Evolutionary conservation across 2,329 filamentous ascomycete species (phyloP), one percentile per base, ranked within the genome.

Genomic region (Elsinoe arachidis): DNA sequence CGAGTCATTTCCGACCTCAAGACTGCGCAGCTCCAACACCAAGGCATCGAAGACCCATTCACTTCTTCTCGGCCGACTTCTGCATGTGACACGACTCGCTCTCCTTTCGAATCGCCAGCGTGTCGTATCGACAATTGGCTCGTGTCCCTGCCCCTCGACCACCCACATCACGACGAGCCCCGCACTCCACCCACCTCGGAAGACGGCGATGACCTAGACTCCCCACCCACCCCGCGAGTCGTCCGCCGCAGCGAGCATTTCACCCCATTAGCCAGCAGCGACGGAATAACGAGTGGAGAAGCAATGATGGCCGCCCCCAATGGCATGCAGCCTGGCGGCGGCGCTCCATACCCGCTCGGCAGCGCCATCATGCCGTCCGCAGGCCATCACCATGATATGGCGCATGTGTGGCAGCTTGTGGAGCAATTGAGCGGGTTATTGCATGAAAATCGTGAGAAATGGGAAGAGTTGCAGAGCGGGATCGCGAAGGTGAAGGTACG

Each of bases 371-470:
- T 70, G 64, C 68, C 69, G 2, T 64, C 67, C 14, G 69, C 69
- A 12, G 69, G 69, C n/a, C 68, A 72, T 59, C 68, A 69, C 60
- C 64, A 64, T 59, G 69, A 72, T 54, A 70, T 72, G 69, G 68
- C 69, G 58, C 67, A 65, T 12, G 62, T 72, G 53, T 69, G 69
- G 68, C 61, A 66, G 52, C 64, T 69, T 44, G 68, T 72, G 63
- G 69, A 72, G 57, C 61, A 61, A 17, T 59, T 72, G 56, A 66
- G 65, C 17, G 65, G 64, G 15, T 66, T 64, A 63, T 59, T 72
- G 38, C 66, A 69, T 60, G 66, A 69, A 59, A 72, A 70, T 47
- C 61, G 69, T 33, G 66, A 71, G 60, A 64, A 69, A 19, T 70
- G 66, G 62, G 59, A 61, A 23, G 62, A 63, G 44, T 60, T 71